Conservation (phyloP, 208 protist genomes). For the Leptomonas pyrrhocoris region DNA sequence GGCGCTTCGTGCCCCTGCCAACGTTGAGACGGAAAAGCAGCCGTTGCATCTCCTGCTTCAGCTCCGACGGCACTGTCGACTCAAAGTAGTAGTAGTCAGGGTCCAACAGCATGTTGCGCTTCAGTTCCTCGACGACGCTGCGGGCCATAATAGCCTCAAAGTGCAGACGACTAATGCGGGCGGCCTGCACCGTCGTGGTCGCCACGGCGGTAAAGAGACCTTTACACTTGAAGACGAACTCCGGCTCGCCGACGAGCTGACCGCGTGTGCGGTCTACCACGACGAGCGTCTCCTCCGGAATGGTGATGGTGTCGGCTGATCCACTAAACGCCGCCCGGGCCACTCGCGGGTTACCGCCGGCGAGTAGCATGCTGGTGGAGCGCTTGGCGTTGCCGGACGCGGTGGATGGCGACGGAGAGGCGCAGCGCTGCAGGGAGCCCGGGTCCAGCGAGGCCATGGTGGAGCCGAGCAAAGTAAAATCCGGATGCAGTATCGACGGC, state of each 20-base stretch:
- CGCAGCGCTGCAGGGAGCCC: slow-evolving; percentile 1
- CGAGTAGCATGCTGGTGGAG: slow-evolving; percentile 3
- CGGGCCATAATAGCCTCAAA: slow-evolving; percentile 63
- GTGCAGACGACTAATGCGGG: slow-evolving; percentile 64
- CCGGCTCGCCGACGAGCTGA: slow-evolving; percentile 56
- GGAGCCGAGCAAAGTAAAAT: not conserved
- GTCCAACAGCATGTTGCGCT: slow-evolving; percentile 49
- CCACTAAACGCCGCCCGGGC: not conserved
- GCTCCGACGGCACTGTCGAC: slow-evolving; percentile 41
- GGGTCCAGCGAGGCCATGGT: slow-evolving; percentile 9
- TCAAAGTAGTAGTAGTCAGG: slow-evolving; percentile 61
- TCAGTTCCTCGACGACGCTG: slow-evolving; percentile 46
- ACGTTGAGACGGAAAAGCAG: slow-evolving; percentile 33
- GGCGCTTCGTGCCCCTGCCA: not conserved
- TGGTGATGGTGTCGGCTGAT: not conserved
- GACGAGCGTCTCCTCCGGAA: slow-evolving; percentile 8
- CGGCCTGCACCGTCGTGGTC: slow-evolving; percentile 50
- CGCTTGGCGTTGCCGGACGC: slow-evolving; percentile 5
- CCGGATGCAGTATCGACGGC: not conserved
- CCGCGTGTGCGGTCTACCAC: slow-evolving; percentile 37
- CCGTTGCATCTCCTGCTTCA: slow-evolving; percentile 50
- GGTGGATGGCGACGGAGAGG: slow-evolving; percentile 8
- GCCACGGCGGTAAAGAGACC: slow-evolving; percentile 53
- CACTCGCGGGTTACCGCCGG: not conserved
- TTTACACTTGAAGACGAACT: slow-evolving; percentile 64